Evolutionary conservation across 2,329 filamentous ascomycete genomes (phyloP).

Genomic region (Metarhizium humberi): DNA sequence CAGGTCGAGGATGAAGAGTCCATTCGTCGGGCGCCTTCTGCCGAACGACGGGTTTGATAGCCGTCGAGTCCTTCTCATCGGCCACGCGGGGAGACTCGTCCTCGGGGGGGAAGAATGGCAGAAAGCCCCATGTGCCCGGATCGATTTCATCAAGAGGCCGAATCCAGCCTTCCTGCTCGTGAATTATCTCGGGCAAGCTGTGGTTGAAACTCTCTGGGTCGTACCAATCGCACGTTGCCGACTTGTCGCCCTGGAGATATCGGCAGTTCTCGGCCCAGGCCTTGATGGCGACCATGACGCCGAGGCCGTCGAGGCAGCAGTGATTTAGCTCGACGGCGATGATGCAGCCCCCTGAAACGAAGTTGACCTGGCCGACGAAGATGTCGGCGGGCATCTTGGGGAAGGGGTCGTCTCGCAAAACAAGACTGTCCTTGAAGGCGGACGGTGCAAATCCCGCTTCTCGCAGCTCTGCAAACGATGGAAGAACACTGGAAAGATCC

Average conservation of each 20-base stretch:
- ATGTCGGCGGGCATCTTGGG: constrained; percentile 18
- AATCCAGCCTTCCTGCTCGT: constrained; percentile 15
- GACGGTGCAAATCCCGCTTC: constrained; percentile 17
- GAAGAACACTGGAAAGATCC: constrained; percentile 16
- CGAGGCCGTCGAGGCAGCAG: constrained; percentile 18
- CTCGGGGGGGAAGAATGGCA: constrained; percentile 13
- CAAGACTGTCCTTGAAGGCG: constrained; percentile 16
- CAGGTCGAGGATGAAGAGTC: constrained; percentile 13
- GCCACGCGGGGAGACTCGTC: background rate
- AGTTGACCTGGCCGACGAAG: constrained; percentile 21
- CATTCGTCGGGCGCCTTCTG: background rate
- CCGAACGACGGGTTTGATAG: background rate
- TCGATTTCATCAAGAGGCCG: constrained; percentile 15
- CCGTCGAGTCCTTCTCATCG: background rate
- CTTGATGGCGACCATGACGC: constrained; percentile 17
- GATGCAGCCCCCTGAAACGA: constrained; percentile 20
- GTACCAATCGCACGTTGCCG: constrained; percentile 17
- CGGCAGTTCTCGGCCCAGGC: constrained; percentile 23
- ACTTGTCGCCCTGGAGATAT: constrained; percentile 15
- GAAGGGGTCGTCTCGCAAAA: constrained; percentile 15
- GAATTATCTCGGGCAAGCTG: constrained; percentile 17
- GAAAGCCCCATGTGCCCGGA: constrained; percentile 16
- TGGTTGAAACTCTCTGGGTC: constrained; percentile 21
- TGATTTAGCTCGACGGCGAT: constrained; percentile 17
- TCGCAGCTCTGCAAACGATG: constrained; percentile 16